phyloP scores from a whole-genome alignment of 345 rosid genomes.

The Carallia pectinifolia region DNA sequence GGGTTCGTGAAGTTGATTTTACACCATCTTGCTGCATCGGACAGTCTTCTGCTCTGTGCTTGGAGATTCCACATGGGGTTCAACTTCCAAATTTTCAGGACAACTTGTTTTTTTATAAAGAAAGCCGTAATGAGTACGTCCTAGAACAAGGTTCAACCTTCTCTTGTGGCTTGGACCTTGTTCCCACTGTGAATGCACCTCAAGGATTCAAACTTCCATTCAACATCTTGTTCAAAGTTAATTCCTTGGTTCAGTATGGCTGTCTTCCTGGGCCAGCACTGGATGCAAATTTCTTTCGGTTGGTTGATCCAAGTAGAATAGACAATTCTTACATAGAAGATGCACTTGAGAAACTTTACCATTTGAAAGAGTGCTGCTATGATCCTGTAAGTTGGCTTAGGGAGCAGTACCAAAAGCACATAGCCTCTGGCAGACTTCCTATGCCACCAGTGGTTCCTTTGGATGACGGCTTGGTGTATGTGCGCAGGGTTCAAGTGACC shows the following conservation, averaged over 20 bases:
- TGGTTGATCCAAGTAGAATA: slow-evolving; percentile 26
- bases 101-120: slow-evolving; percentile 28
- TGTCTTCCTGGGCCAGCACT: slow-evolving; percentile 45
- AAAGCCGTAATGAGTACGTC: slow-evolving; percentile 12
- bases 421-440: slow-evolving; percentile 11
- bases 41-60: slow-evolving; percentile 50
- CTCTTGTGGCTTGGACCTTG: slow-evolving; percentile 28
- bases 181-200: slow-evolving; percentile 43
- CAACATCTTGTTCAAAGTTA: slow-evolving; percentile 40
- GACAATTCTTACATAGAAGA: slow-evolving; percentile 32
- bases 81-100: slow-evolving; percentile 36
- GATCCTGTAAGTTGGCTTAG: slow-evolving; percentile 45
- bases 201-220: slow-evolving; percentile 32
- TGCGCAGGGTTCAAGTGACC: slow-evolving; percentile 46
- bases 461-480: slow-evolving; percentile 42
- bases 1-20: slow-evolving; percentile 53
- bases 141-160: slow-evolving; percentile 30
- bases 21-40: slow-evolving; percentile 41
- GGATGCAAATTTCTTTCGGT: slow-evolving; percentile 28
- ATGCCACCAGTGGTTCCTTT: slow-evolving; percentile 25
- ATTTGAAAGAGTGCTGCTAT: slow-evolving; percentile 41
- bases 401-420: slow-evolving; percentile 19
- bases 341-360: slow-evolving; percentile 37
- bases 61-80: slow-evolving; percentile 37
- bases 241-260: slow-evolving; percentile 48